These are phyloP conservation scores for Hymenochaete sp. DNA, from an alignment of 1,284 basidiomycete species.

Conservation along the genomic window DNA sequence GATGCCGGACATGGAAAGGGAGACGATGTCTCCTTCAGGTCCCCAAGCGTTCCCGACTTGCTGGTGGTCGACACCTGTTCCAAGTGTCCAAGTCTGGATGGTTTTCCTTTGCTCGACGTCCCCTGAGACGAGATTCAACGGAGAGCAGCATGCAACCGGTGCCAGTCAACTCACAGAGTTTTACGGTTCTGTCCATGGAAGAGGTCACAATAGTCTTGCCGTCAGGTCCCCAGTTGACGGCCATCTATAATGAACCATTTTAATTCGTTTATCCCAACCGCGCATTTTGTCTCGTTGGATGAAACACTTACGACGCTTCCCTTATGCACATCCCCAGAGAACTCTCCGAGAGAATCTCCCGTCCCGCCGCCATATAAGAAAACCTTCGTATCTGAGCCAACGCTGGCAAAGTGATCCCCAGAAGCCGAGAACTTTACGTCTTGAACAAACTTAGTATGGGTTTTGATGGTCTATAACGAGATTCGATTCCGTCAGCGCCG, in stretches of 20 bases:
- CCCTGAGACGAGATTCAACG: slow-evolving; percentile 40
- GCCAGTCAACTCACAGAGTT: slow-evolving; percentile 59
- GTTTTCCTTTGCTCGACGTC: slow-evolving; percentile 68
- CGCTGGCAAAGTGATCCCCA: slow-evolving; percentile 81
- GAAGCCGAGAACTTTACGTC: slow-evolving; percentile 80
- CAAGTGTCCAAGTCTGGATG: slow-evolving; percentile 62
- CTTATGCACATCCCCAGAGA: slow-evolving; percentile 58
- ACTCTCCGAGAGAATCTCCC: slow-evolving; percentile 69
- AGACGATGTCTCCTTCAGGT: slow-evolving; percentile 66
- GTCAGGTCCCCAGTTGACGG: slow-evolving; percentile 69
- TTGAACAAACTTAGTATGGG: slow-evolving; percentile 92
- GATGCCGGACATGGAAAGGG: slow-evolving; percentile 77
- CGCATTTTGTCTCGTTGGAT: neutral
- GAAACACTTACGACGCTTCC: slow-evolving; percentile 63
- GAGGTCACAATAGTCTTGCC: slow-evolving; percentile 71
- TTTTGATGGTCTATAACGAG: slow-evolving; percentile 62
- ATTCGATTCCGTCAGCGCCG: neutral
- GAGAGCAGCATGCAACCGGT: neutral
- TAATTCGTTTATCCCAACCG: neutral
- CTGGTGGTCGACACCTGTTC: slow-evolving; percentile 62
- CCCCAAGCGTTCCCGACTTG: slow-evolving; percentile 89
- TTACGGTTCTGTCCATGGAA: slow-evolving; percentile 83
- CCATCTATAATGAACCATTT: slow-evolving; percentile 44
- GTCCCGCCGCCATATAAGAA: slow-evolving; percentile 91
- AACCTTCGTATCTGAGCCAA: slow-evolving; percentile 84